Percentiles rank a stretch among this genome's conserved stretches.
Conservation (phyloP, 257 asterid genomes). For the Apocynum venetum region DNA sequence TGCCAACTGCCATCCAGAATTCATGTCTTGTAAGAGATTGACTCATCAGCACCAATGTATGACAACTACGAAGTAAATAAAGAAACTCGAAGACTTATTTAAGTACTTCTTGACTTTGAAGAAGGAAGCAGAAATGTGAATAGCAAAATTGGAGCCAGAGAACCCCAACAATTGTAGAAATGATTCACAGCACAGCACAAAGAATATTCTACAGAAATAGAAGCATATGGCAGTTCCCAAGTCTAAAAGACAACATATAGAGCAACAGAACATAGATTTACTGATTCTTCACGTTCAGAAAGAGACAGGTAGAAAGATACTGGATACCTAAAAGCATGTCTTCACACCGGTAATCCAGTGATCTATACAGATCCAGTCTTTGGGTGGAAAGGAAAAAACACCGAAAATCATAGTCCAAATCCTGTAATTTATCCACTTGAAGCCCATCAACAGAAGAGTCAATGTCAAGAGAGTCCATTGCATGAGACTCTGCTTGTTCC, state of each 20-base stretch:
- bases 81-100: not conserved
- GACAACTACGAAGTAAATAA: not conserved
- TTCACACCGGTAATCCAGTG: constrained; percentile 94
- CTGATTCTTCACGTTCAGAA: not conserved
- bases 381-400: constrained; percentile 86
- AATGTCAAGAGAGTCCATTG: constrained; percentile 27
- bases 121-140: not conserved
- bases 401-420: constrained; percentile 78
- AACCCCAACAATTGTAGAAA: not conserved
- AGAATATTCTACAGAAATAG: not conserved
- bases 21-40: not conserved
- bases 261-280: not conserved
- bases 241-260: not conserved
- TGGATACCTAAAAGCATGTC: constrained; percentile 81
- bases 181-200: not conserved
- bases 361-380: constrained; percentile 77
- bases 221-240: not conserved
- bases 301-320: not conserved
- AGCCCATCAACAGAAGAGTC: constrained; percentile 33
- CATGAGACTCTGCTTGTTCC: constrained; percentile 45
- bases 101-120: not conserved
- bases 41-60: not conserved
- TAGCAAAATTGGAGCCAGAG: not conserved
- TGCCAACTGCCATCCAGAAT: not conserved
- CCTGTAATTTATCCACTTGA: constrained; percentile 37